Conservation (phyloP, 805 yeast genomes). For the Lipomyces sp. region DNA sequence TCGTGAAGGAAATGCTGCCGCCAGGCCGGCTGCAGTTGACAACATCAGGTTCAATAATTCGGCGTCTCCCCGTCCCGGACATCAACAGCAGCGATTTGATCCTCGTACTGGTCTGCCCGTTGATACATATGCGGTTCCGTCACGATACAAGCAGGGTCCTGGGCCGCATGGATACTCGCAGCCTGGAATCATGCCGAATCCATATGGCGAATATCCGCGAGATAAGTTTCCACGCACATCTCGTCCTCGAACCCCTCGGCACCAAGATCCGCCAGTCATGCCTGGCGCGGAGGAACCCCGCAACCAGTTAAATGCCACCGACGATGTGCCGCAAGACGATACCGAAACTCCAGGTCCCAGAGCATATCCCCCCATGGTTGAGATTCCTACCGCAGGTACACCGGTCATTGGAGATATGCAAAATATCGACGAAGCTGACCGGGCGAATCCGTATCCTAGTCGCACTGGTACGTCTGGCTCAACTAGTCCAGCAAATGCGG, state of each 20-base stretch:
- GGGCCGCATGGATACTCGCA: background rate
- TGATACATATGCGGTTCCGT: background rate
- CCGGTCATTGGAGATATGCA: constrained; percentile 14
- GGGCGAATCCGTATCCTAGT: background rate
- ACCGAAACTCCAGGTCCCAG: background rate
- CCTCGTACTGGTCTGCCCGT: constrained; percentile 8
- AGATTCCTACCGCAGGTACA: constrained; percentile 29
- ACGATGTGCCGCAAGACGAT: constrained; percentile 12
- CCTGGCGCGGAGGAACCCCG: constrained; percentile 2
- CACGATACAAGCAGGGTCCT: background rate
- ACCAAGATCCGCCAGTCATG: constrained; percentile 9
- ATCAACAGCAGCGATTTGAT: constrained; percentile 3
- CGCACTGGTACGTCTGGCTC: background rate
- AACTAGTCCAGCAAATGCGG: background rate
- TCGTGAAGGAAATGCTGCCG: background rate
- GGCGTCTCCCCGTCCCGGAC: constrained; percentile 7
- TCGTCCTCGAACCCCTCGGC: constrained; percentile 8
- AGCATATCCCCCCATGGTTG: constrained; percentile 3
- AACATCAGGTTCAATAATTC: background rate
- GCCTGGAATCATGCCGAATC: background rate
- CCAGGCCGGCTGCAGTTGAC: background rate
- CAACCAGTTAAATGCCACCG: constrained; percentile 13
- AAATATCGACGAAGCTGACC: background rate
- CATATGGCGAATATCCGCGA: constrained; percentile 19
- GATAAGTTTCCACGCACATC: constrained; percentile 17